Evolutionary conservation across 495 filamentous ascomycete species (phyloP).

Genomic region (Clohesyomyces aquaticus): DNA sequence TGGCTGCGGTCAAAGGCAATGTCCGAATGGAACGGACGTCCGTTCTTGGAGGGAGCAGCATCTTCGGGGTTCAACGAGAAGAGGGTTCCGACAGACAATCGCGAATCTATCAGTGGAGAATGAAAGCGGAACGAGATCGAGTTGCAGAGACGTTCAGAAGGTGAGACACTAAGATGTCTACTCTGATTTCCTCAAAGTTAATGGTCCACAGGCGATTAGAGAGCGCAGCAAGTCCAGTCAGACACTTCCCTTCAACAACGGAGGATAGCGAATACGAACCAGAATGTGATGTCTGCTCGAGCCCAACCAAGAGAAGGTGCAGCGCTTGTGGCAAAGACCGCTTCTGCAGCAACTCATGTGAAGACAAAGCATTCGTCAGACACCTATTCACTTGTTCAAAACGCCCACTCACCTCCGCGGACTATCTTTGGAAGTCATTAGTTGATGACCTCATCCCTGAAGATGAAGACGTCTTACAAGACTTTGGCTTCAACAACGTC

Average conservation of each 20-base stretch:
- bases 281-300: conserved; percentile 2
- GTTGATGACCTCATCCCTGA: conserved; percentile 7
- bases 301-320: conserved; percentile 13
- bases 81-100: conserved; percentile 1
- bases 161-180: conserved; percentile 4
- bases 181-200: conserved; percentile 6
- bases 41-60: conserved; percentile 14
- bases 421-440: conserved; percentile 17
- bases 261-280: conserved; percentile 8
- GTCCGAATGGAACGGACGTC: conserved; percentile 9
- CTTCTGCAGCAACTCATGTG: conserved; percentile 18
- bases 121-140: conserved; percentile 13
- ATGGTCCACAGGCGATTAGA: conserved; percentile 9
- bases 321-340: conserved; percentile 11
- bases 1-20: neutral
- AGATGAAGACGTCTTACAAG: conserved; percentile 21
- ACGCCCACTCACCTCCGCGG: conserved; percentile 20
- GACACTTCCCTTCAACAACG: neutral
- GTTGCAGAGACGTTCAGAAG: conserved; percentile 28
- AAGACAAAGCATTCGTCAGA: conserved; percentile 10
- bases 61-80: conserved; percentile 3
- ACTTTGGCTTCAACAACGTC: conserved; percentile 22
- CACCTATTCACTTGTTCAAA: conserved; percentile 19
- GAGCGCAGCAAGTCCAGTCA: neutral
- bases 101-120: neutral